Conservation (phyloP, 208 protist genomes). For the Leishmania lainsoni region DNA sequence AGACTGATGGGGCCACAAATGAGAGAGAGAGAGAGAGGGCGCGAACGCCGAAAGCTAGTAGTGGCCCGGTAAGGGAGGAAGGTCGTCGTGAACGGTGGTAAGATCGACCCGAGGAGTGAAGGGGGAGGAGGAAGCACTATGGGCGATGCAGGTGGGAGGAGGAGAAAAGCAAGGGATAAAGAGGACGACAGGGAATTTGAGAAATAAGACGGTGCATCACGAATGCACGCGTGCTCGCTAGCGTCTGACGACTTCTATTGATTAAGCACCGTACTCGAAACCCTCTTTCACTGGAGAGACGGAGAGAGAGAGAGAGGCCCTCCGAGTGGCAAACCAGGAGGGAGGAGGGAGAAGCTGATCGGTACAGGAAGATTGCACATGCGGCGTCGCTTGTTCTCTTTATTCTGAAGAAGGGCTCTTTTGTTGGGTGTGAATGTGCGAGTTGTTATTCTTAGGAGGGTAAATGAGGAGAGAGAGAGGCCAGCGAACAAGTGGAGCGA, state of each 20-base stretch:
- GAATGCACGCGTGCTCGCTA: neutral
- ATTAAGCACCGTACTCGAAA: neutral
- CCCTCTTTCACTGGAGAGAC: neutral
- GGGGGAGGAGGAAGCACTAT: neutral
- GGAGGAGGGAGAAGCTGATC: neutral
- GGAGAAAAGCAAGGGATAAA: constrained; percentile 12
- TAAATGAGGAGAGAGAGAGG: too few relatives aligned
- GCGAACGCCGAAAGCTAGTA: neutral
- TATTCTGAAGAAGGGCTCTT: neutral
- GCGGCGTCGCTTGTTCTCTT: neutral
- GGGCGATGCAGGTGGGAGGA: neutral
- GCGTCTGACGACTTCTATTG: neutral
- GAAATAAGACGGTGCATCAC: neutral
- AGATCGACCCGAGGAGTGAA: neutral
- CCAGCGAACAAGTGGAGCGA: neutral
- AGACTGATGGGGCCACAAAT: neutral
- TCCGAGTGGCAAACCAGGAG: neutral
- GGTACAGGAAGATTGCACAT: neutral
- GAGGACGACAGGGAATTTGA: neutral
- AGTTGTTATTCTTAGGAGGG: neutral
- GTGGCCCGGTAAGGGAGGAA: neutral
- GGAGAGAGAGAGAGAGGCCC: neutral
- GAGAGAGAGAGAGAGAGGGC: neutral
- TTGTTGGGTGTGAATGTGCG: neutral
- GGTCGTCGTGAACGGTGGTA: neutral